A percentile compares a stretch with the other conserved stretches of the same genome.
Conservation (phyloP, 202 grass and related monocot genomes). For the Alloteropsis angusta region DNA sequence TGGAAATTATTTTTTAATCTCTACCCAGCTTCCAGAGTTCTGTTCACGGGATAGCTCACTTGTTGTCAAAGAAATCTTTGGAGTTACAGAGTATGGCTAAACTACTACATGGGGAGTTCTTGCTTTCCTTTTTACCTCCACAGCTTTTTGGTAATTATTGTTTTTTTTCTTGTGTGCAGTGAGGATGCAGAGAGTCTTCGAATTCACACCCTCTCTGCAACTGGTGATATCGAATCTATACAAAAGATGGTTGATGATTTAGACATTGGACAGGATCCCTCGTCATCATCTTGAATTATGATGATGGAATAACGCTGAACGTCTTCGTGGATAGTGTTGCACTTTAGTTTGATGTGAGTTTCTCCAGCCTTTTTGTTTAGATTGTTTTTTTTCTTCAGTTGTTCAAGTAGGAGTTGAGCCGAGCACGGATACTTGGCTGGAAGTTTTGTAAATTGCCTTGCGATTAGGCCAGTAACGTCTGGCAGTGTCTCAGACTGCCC, state of each 20-base stretch:
- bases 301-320: constrained; percentile 9
- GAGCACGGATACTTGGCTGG: constrained; percentile 5
- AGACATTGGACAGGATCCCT: constrained; percentile 26
- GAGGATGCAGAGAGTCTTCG: constrained; percentile 80
- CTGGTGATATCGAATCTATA: constrained; percentile 63
- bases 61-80: constrained; percentile 90
- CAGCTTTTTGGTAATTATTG: neutral
- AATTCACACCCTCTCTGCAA: constrained; percentile 50
- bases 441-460: constrained; percentile 36
- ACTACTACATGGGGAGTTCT: neutral
- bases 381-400: constrained; percentile 1
- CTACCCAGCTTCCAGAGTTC: constrained; percentile 80
- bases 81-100: constrained; percentile 82
- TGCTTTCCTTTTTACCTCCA: neutral
- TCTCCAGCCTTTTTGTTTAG: neutral
- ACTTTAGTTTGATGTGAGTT: constrained; percentile 9
- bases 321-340: neutral
- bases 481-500: neutral
- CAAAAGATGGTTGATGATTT: constrained; percentile 68
- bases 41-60: constrained; percentile 70
- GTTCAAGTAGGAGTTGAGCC: neutral
- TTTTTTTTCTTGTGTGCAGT: constrained; percentile 39
- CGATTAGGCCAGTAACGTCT: constrained; percentile 13
- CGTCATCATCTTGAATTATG: constrained; percentile 26
- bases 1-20: constrained; percentile 21